Conservation (phyloP, 176 grass and related monocot genomes). For the Microstegium vimineum region DNA sequence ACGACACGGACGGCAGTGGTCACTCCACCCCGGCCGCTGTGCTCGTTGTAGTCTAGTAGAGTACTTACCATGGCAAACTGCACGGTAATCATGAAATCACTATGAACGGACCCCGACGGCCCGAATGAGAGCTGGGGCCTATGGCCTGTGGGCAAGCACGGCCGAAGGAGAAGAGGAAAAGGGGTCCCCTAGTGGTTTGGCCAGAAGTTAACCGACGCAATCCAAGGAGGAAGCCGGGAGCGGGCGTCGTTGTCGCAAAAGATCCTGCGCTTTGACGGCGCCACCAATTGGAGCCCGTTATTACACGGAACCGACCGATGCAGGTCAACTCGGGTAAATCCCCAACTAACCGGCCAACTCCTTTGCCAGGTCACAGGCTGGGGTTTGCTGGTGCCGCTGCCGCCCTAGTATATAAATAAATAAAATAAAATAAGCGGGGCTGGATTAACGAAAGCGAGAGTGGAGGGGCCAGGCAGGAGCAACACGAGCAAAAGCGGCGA, state of each 20-base stretch:
- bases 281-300: not conserved
- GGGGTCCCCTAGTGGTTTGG: not conserved
- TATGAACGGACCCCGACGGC: not conserved
- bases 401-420: not conserved
- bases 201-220: not conserved
- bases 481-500: not conserved
- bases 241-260: slow-evolving; percentile 20
- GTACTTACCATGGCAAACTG: too few species aligned
- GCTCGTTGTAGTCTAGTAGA: too few species aligned
- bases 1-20: not conserved
- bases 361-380: slow-evolving; percentile 29
- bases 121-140: not conserved
- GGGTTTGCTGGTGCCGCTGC: not conserved
- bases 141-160: not conserved
- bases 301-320: not conserved
- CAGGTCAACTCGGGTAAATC: slow-evolving; percentile 21
- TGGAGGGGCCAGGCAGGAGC: not conserved
- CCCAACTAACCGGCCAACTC: not conserved
- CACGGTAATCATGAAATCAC: not conserved
- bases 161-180: not conserved
- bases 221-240: not conserved
- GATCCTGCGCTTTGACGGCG: slow-evolving; percentile 25
- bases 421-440: too few species aligned
- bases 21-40: not conserved
- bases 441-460: slow-evolving; percentile 6